phyloP scores from a whole-genome alignment of 2,329 filamentous ascomycete species.

The Pseudogymnoascus sp. region DNA sequence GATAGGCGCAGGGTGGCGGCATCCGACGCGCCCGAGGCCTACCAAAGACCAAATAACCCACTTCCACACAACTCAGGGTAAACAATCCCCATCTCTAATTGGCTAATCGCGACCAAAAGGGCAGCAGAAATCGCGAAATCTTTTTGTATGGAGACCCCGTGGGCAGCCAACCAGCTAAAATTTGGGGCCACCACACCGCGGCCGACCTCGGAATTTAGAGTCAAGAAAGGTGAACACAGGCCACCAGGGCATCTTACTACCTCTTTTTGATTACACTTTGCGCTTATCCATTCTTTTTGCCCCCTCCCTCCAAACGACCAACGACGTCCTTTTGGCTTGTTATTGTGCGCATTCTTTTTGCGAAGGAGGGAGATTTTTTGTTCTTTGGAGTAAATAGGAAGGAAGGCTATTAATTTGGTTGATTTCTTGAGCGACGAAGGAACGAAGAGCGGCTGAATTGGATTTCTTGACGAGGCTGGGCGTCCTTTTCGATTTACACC shows the following conservation, averaged over 20 bases:
- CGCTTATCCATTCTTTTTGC: not conserved
- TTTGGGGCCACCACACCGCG: not conserved
- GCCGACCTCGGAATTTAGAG: conserved; percentile 7
- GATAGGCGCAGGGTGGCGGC: not conserved
- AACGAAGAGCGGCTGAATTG: not conserved
- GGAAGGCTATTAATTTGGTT: not conserved
- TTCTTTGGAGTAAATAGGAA: not conserved
- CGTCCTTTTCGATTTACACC: not conserved
- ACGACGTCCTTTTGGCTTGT: not conserved
- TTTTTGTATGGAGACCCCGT: conserved; percentile 2
- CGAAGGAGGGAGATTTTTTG: not conserved
- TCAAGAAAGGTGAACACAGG: not conserved
- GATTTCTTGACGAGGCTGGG: not conserved
- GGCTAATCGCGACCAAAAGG: not conserved
- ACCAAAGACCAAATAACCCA: too few relatives aligned
- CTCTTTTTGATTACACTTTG: not conserved
- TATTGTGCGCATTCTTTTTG: not conserved
- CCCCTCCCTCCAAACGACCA: not conserved
- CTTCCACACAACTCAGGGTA: not conserved
- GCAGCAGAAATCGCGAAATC: not conserved
- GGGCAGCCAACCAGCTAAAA: not conserved
- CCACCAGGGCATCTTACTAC: too few relatives aligned
- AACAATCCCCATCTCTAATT: not conserved
- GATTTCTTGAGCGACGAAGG: not conserved
- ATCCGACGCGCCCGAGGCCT: conserved; percentile 4